phyloP scores from a whole-genome alignment of 208 protist species.

The Tetramitus jugosus region DNA sequence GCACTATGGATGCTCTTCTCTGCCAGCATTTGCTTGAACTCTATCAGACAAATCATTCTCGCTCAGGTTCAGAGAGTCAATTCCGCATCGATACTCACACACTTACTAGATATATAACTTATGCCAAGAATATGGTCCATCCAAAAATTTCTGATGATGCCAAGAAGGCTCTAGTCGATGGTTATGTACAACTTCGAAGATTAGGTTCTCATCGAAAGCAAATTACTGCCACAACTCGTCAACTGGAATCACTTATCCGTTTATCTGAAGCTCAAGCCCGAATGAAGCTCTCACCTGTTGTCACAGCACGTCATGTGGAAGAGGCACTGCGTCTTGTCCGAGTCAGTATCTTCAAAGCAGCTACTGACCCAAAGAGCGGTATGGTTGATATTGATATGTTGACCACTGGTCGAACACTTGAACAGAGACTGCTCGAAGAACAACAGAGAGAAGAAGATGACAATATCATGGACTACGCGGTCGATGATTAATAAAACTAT shows the following conservation, averaged over 20 bases:
- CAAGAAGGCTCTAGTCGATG: slow-evolving; percentile 68
- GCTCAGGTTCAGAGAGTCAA: neutral
- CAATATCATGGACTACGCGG: too few relatives aligned
- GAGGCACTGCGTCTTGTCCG: slow-evolving; percentile 49
- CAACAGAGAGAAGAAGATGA: neutral
- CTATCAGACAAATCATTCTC: neutral
- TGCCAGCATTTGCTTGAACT: slow-evolving; percentile 77
- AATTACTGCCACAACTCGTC: slow-evolving; percentile 93
- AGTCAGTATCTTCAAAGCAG: slow-evolving; percentile 12
- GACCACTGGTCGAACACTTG: neutral
- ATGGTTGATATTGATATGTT: slow-evolving; percentile 24
- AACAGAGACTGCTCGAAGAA: slow-evolving; percentile 8
- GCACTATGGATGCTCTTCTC: slow-evolving; percentile 75
- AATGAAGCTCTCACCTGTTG: slow-evolving; percentile 67
- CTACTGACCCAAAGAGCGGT: slow-evolving; percentile 19
- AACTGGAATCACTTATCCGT: slow-evolving; percentile 97
- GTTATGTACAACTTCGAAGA: slow-evolving; percentile 83
- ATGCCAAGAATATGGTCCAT: slow-evolving; percentile 69
- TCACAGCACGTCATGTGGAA: slow-evolving; percentile 64
- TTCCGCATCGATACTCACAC: slow-evolving; percentile 27
- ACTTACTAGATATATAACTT: slow-evolving; percentile 79
- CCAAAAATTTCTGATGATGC: slow-evolving; percentile 73
- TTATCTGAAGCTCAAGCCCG: slow-evolving; percentile 80
- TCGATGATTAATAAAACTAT: too few relatives aligned
- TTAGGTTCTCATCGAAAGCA: slow-evolving; percentile 56